A percentile compares a stretch with the other conserved stretches of the same genome.
Conservation (phyloP, 1,284 basidiomycete genomes). For the Schizophyllum amplum region DNA sequence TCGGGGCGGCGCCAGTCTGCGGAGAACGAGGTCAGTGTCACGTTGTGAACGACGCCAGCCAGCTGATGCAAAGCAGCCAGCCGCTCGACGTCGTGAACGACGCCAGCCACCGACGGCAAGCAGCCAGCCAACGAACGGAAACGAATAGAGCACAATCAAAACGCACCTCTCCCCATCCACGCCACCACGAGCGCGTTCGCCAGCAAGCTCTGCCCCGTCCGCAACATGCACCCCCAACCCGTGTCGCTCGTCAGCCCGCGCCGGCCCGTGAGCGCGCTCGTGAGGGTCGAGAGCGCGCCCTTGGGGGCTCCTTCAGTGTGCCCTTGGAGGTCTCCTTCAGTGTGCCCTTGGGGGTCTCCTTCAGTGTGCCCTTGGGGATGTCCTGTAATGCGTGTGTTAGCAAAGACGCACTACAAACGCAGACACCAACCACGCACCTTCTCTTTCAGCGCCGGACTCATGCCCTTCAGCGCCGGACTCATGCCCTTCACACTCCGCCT, state of each 20-base stretch:
- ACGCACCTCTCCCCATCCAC: slow-evolving; percentile 81
- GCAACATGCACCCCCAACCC: slow-evolving; percentile 97
- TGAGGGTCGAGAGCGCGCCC: slow-evolving; percentile 21
- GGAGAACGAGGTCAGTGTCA: slow-evolving; percentile 4
- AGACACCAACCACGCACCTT: not conserved
- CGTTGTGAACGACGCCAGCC: slow-evolving; percentile 6
- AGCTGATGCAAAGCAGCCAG: no score
- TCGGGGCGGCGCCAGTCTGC: slow-evolving; percentile 79
- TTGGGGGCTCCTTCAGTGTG: slow-evolving; percentile 7
- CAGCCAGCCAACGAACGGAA: no score
- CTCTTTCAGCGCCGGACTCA: not conserved
- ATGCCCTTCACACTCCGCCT: not conserved
- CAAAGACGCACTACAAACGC: no score
- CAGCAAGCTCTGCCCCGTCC: slow-evolving; percentile 89
- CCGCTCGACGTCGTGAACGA: no score
- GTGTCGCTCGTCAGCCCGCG: slow-evolving; percentile 58
- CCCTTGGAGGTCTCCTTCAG: no score
- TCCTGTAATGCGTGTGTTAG: no score
- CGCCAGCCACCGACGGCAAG: no score
- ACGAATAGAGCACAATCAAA: no score
- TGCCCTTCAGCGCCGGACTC: not conserved
- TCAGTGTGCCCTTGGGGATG: no score
- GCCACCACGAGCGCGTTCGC: slow-evolving; percentile 83
- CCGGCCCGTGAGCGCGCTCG: slow-evolving; percentile 27
- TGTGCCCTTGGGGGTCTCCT: no score